phyloP scores from a whole-genome alignment of 108 stramenopile genomes.

The Epithemia pelagica region DNA sequence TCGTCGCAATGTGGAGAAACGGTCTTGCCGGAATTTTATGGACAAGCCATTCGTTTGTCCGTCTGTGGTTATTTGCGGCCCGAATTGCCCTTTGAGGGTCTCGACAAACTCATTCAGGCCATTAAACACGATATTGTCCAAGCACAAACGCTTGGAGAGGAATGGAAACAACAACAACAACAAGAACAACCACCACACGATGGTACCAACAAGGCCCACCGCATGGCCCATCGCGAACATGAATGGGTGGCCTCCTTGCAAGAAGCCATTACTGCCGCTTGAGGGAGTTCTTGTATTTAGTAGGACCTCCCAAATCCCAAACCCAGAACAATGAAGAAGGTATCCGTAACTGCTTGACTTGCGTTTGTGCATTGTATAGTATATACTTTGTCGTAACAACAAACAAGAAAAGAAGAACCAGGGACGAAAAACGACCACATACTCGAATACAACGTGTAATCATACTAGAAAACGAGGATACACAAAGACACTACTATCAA shows the following conservation, averaged over 20 bases:
- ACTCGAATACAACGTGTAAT: too few relatives aligned
- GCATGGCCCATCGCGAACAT: neutral
- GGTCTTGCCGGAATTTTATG: conserved; percentile 75
- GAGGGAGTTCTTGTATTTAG: too few relatives aligned
- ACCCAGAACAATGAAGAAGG: too few relatives aligned
- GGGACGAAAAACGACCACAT: too few relatives aligned
- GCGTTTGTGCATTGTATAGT: too few relatives aligned
- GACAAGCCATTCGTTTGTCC: conserved; percentile 55
- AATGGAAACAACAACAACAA: conserved; percentile 10
- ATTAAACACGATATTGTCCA: conserved; percentile 73
- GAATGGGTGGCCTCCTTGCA: neutral
- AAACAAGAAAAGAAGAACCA: too few relatives aligned
- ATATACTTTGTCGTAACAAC: too few relatives aligned
- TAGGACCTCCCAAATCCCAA: too few relatives aligned
- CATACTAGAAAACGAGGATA: too few relatives aligned
- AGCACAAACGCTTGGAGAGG: conserved; percentile 31
- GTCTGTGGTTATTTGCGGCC: conserved; percentile 80
- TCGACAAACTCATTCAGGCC: conserved; percentile 73
- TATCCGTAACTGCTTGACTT: too few relatives aligned
- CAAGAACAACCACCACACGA: neutral
- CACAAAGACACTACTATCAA: too few relatives aligned
- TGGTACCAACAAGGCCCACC: neutral
- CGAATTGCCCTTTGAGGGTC: conserved; percentile 82
- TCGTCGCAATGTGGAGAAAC: conserved; percentile 63
- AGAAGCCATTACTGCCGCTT: too few relatives aligned